Base-by-base conservation (phyloP, 164 flowering plant species). In the Buxus sempervirens region DNA sequence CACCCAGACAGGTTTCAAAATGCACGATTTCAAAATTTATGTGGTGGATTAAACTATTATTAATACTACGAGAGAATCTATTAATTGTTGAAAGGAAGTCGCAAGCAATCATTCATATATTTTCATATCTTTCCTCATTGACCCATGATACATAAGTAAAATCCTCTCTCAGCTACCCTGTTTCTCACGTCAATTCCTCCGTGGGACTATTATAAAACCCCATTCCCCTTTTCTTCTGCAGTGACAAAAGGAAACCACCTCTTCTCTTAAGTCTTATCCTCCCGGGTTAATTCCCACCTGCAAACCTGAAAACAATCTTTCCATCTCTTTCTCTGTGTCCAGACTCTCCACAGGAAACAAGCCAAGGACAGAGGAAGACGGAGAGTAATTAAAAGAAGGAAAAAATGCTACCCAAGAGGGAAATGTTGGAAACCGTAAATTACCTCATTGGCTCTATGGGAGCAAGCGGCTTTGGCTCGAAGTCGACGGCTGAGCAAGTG, bases 401-500 rank as follows among this genome's bases (percentile, higher is more conserved):
- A 32, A 32, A 3, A 32, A 3, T 32, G 5, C 5, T 32, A 32
- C 3, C 38, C 38, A 32, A 48, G 45, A 4, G 20, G 19, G 36
- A 60, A 55, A 94, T 94, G 98, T 77, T 91, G 1, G 93, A 84
- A 36, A 78, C 91, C 0, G 62, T 90, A 0, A 90, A 82, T 58
- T 89, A 94, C 80, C 85, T 94, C 0, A 66, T 85, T 76, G 98
- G 98, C 54, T 64, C 87, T 9, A 72, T 70, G 54, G 96, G 97
- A 2, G 66, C 90, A 0, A 85, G 89, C 69, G 96, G 98, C 36
- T 90, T 63, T 74, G 88, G 97, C 76, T 88, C 96, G 70, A 94
- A 85, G 69, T 85, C 97, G 66, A 91, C 98, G 41, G 98, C 98
- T 72, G 96, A 87, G 45, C 77, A 86, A 64, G 98, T 90, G 72